These are phyloP conservation scores for Aspergillus quadricinctus DNA, from an alignment of 2,329 filamentous ascomycete species.

Conservation along the genomic window DNA sequence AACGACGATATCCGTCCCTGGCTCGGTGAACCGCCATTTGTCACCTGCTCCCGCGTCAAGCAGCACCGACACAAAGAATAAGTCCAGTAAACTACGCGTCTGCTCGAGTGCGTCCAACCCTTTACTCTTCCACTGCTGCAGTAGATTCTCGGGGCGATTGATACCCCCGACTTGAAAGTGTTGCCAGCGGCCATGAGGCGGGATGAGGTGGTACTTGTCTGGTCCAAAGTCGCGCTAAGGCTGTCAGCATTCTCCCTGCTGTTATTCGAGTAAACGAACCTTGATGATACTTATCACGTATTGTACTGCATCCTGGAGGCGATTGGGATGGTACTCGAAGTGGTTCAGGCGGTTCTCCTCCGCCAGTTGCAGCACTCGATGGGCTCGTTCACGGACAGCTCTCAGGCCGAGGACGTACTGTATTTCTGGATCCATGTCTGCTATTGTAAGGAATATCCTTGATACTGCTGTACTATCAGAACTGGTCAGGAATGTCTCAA, in stretches of 20 bases:
- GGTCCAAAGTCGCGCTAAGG: constrained; percentile 50
- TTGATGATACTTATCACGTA: constrained; percentile 44
- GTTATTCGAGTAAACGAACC: constrained; percentile 21
- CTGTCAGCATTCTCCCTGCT: neutral
- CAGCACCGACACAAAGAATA: constrained; percentile 59
- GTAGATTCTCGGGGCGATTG: constrained; percentile 45
- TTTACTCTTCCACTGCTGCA: constrained; percentile 44
- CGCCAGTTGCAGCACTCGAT: constrained; percentile 32
- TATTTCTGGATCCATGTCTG: constrained; percentile 17
- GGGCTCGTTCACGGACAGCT: constrained; percentile 26
- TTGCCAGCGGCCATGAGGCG: constrained; percentile 58
- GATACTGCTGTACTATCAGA: neutral
- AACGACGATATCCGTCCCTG: constrained; percentile 25
- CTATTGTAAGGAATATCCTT: neutral
- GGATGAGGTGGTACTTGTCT: constrained; percentile 45
- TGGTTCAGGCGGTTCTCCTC: constrained; percentile 37
- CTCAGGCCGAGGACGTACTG: constrained; percentile 25
- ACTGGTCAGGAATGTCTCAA: neutral
- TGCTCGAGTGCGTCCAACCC: constrained; percentile 44
- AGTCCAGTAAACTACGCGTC: constrained; percentile 54
- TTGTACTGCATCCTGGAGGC: constrained; percentile 38
- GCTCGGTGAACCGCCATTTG: constrained; percentile 46
- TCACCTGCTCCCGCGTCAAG: constrained; percentile 54
- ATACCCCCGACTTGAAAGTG: constrained; percentile 58
- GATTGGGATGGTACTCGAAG: constrained; percentile 40